phyloP scores from a whole-genome alignment of 2,329 filamentous ascomycete genomes.

The Nothophoma quercina region DNA sequence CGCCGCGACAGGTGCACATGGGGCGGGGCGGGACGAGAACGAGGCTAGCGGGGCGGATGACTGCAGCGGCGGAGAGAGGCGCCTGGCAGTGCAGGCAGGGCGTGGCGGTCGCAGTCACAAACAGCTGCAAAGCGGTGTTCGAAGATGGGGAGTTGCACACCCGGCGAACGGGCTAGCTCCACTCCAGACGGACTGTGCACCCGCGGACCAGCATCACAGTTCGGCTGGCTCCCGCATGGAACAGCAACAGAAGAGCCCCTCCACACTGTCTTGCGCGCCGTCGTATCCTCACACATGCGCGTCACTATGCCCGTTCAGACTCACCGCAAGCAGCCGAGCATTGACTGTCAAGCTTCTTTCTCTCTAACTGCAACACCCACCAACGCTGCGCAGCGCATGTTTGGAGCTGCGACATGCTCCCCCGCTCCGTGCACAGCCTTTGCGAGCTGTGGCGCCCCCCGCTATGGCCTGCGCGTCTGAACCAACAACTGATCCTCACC shows the following conservation, averaged over 20 bases:
- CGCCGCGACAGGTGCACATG: conserved; percentile 24
- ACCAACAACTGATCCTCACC: not conserved
- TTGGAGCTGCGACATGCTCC: conserved; percentile 8
- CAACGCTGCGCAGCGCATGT: not conserved
- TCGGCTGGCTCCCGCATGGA: conserved; percentile 19
- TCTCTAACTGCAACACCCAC: not conserved
- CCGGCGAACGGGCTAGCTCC: conserved; percentile 25
- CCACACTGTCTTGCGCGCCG: conserved; percentile 5
- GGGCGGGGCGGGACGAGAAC: conserved; percentile 5
- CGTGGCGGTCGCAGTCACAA: conserved; percentile 3
- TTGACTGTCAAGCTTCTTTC: not conserved
- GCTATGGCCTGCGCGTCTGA: not conserved
- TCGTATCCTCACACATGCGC: conserved; percentile 2
- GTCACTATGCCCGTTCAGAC: conserved; percentile 5
- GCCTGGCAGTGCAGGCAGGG: conserved; percentile 8
- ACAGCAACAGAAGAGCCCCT: conserved; percentile 18
- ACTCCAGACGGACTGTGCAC: conserved; percentile 20
- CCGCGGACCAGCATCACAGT: conserved; percentile 4
- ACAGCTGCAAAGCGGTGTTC: conserved; percentile 11
- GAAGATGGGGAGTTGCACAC: conserved; percentile 8
- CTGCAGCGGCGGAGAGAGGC: conserved; percentile 17
- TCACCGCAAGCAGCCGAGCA: conserved; percentile 10
- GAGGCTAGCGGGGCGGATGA: conserved; percentile 21
- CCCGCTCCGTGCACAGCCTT: conserved; percentile 10
- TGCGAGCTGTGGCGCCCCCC: conserved; percentile 8